Base-by-base conservation (phyloP, 2,329 filamentous ascomycete species). In the Raffaelea deltoideospora region DNA sequence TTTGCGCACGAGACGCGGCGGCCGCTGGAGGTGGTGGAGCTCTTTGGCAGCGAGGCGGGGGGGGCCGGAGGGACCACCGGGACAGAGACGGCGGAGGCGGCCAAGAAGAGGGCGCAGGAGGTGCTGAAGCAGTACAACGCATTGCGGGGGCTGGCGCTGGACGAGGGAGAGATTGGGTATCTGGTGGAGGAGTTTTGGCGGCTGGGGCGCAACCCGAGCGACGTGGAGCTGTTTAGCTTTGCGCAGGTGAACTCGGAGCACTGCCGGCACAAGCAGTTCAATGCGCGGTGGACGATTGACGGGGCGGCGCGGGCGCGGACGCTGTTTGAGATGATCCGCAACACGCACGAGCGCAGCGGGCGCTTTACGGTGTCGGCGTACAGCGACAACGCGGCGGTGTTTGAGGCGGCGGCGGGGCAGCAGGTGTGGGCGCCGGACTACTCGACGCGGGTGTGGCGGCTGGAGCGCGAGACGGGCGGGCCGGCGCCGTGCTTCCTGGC, bases 241-340 rank as follows among this genome's bases (percentile, higher is more conserved):
- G 88, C 88, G 14, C 90, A 98, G 60, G 88, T 98, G 55, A 96
- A 96, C 64, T 96, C 88, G 3, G 90, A 98, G 66, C 88, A 96
- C 59, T 94, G 68, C 47, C 65, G 67, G 19, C 68, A 72, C 55
- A 93, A 95, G 65, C 82, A 92, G 49, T 98, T 98, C 71, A 98
- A 98, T 57, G 87, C 90, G 21, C 79, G 77, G 41, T 98, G 90
- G 85, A 90, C 79, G 14, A 92, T 98, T 49, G 87, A 98, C 54
- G 87, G 87, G 36, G 67, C 80, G 46, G 63, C 68, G 45, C 90
- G 87, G 68, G 69, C 73, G 32, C 72, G 80, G 53, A 88, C 79
- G 46, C 68, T 98, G 8, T 98, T 98, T 52, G 76, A 76, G 26
- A 96, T 98, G 90, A 98, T 98, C 53, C 73, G 81, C 47, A 93